A percentile compares a stretch with the other conserved stretches of the same genome.
Evolutionary conservation across 306 rosid genomes (phyloP).

Genomic region (Cicer pinnatifidum): DNA sequence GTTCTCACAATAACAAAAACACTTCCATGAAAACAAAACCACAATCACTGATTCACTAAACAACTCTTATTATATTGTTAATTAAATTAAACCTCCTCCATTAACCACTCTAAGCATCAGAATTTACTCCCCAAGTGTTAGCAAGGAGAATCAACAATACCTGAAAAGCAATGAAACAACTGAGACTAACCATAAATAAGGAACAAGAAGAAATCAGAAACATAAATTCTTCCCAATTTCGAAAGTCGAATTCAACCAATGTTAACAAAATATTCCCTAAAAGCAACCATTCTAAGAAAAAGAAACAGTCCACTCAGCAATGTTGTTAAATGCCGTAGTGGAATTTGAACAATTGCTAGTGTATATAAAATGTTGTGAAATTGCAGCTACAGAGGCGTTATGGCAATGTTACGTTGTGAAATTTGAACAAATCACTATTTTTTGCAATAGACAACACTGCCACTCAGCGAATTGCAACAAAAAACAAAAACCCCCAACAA

Average conservation of each 20-base stretch:
- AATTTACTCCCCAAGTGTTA: constrained; percentile 31
- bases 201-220: background rate
- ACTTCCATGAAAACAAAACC: background rate
- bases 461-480: constrained; percentile 16
- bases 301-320: background rate
- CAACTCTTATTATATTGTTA: constrained; percentile 33
- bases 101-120: constrained; percentile 33
- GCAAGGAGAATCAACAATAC: constrained; percentile 19
- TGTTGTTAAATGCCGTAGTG: no score
- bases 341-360: no score
- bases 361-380: no score
- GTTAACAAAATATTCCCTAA: constrained; percentile 34
- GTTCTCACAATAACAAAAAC: constrained; percentile 21
- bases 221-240: constrained; percentile 13
- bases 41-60: constrained; percentile 35
- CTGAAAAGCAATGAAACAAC: background rate
- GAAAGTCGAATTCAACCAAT: constrained; percentile 35
- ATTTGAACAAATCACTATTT: no score
- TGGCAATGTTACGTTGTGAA: no score
- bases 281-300: background rate
- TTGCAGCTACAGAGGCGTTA: no score
- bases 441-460: no score
- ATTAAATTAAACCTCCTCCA: constrained; percentile 27
- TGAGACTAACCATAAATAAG: constrained; percentile 23
- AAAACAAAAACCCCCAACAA: constrained; percentile 25